These are phyloP conservation scores for Lactarius trivialis DNA, from an alignment of 768 basidiomycete genomes.

Conservation along the genomic window DNA sequence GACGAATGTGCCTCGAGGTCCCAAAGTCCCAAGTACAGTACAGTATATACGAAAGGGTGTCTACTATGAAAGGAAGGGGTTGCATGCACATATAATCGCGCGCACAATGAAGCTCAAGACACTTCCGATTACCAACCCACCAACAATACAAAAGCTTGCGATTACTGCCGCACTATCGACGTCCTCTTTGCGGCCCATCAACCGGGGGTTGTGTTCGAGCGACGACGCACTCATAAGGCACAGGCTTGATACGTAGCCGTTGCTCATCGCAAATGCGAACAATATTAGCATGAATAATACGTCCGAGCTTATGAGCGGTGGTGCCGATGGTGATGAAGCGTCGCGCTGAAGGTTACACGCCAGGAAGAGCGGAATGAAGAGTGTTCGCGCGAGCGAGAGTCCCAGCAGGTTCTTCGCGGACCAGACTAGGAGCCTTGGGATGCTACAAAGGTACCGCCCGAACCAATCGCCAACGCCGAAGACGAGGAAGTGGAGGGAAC, in stretches of 20 bases:
- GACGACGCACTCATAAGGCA: constrained; percentile 83
- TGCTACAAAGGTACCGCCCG: constrained; percentile 63
- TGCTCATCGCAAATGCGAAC: constrained; percentile 66
- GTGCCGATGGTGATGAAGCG: constrained; percentile 26
- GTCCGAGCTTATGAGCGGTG: constrained; percentile 65
- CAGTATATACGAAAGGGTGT: background rate
- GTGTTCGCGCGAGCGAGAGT: constrained; percentile 60
- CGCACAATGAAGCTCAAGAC: constrained; percentile 75
- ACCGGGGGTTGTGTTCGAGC: constrained; percentile 65
- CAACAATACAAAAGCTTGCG: constrained; percentile 69
- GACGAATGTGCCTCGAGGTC: background rate
- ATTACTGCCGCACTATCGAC: constrained; percentile 83
- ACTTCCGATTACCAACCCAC: constrained; percentile 71
- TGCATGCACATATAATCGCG: constrained; percentile 60
- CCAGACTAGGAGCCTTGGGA: constrained; percentile 62
- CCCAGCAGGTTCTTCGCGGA: constrained; percentile 53
- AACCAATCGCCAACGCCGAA: constrained; percentile 69
- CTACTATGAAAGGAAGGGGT: constrained; percentile 48
- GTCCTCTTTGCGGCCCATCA: constrained; percentile 65
- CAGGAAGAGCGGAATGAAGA: constrained; percentile 86
- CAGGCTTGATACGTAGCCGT: constrained; percentile 72
- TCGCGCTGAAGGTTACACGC: constrained; percentile 72
- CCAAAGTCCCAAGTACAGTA: background rate
- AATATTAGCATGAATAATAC: constrained; percentile 67
- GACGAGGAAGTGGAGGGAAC: constrained; percentile 65